phyloP scores from a whole-genome alignment of 495 filamentous ascomycete genomes.

The Corynascus novoguineensis region DNA sequence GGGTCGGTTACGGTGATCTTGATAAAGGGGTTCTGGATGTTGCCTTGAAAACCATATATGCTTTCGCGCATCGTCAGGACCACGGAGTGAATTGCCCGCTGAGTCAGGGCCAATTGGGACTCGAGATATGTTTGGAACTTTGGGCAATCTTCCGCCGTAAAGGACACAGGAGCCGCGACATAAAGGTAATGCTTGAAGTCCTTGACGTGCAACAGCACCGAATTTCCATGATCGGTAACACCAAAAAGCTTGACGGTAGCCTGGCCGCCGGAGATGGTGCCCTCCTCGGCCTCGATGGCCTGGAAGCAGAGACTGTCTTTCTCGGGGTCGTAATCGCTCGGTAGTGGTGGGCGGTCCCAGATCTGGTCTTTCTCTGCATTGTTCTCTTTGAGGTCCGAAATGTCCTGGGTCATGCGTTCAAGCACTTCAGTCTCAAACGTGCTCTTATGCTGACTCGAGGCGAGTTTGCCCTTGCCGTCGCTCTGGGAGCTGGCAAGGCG shows the following conservation, averaged over 20 bases:
- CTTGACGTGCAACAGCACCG: constrained; percentile 89
- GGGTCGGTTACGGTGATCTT: constrained; percentile 90
- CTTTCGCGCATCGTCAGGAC: constrained; percentile 78
- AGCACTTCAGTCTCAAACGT: constrained; percentile 90
- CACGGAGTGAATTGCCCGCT: constrained; percentile 58
- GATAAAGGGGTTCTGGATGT: constrained; percentile 83
- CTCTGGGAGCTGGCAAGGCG: constrained; percentile 56
- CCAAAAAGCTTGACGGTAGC: constrained; percentile 84
- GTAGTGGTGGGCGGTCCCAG: constrained; percentile 76
- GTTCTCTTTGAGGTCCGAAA: constrained; percentile 70
- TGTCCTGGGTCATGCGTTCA: constrained; percentile 91
- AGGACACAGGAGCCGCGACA: constrained; percentile 78
- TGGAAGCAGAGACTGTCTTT: constrained; percentile 79
- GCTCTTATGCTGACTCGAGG: constrained; percentile 81
- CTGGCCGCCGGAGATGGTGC: constrained; percentile 63
- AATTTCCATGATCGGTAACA: constrained; percentile 93
- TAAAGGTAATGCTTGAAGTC: constrained; percentile 97
- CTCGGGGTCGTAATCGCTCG: constrained; percentile 59
- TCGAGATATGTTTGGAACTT: constrained; percentile 75
- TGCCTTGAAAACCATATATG: constrained; percentile 87
- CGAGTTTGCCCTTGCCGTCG: constrained; percentile 53
- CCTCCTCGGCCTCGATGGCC: constrained; percentile 93
- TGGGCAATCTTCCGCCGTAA: constrained; percentile 68
- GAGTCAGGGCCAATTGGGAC: constrained; percentile 57
- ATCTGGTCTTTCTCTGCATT: constrained; percentile 92